These are phyloP conservation scores for Sphaerulina musiva DNA, from an alignment of 2,329 filamentous ascomycete species.

Conservation along the genomic window DNA sequence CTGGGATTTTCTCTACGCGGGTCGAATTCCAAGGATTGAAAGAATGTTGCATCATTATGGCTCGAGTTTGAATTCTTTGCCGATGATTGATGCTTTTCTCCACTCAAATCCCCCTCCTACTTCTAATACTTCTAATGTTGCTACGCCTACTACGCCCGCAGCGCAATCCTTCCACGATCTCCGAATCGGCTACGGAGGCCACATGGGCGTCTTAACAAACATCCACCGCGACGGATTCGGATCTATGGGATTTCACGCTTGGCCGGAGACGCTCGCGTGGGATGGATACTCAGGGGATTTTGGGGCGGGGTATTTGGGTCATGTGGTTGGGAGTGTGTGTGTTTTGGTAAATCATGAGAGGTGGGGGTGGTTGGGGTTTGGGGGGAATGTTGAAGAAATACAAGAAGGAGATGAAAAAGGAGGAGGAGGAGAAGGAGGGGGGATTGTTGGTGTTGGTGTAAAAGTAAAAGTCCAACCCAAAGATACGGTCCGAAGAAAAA, in stretches of 20 bases:
- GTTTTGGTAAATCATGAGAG: not conserved
- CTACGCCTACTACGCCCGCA: too few species aligned
- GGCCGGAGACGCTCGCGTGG: conserved; percentile 51
- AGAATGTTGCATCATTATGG: conserved; percentile 57
- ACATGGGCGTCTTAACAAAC: conserved; percentile 49
- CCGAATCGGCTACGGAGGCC: conserved; percentile 51
- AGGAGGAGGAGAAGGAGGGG: too few species aligned
- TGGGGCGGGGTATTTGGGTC: conserved; percentile 30
- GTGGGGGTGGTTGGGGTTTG: not conserved
- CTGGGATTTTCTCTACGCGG: conserved; percentile 52
- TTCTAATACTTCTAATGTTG: not conserved
- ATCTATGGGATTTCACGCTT: conserved; percentile 52
- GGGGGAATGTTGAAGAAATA: conserved; percentile 19
- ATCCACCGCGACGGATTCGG: conserved; percentile 52
- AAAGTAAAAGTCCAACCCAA: too few species aligned
- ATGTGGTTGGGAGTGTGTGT: not conserved
- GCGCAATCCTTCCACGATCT: conserved; percentile 41
- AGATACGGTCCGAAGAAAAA: too few species aligned
- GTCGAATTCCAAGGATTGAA: conserved; percentile 36
- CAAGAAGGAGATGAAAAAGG: not conserved
- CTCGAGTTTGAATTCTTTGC: conserved; percentile 52
- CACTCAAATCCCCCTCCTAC: conserved; percentile 18
- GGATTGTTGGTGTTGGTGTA: too few species aligned
- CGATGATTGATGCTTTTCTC: conserved; percentile 32
- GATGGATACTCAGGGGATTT: conserved; percentile 55